phyloP scores from a whole-genome alignment of 1,284 basidiomycete species.

The Melampsora americana region DNA sequence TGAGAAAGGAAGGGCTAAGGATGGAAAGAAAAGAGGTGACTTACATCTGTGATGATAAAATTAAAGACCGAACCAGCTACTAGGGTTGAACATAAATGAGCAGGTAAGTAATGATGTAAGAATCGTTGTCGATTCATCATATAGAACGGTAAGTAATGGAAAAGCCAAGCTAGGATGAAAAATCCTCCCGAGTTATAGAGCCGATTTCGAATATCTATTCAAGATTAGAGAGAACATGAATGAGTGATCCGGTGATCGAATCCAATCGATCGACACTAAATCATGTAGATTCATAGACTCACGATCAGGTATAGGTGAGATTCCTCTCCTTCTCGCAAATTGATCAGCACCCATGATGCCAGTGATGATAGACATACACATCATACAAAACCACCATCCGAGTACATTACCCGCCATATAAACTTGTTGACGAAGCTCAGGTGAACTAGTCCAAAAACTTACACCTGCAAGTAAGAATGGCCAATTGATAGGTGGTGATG shows the following conservation, averaged over 20 bases:
- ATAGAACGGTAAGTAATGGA: conserved; percentile 97
- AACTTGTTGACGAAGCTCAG: conserved; percentile 79
- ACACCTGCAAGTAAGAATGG: conserved; percentile 93
- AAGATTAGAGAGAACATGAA: background rate
- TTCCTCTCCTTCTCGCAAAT: conserved; percentile 76
- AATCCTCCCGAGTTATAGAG: conserved; percentile 93
- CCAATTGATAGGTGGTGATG: conserved; percentile 91
- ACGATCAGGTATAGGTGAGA: conserved; percentile 82
- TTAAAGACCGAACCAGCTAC: conserved; percentile 87
- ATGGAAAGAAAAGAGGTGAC: conserved; percentile 46
- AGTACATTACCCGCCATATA: conserved; percentile 92
- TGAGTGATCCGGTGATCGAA: background rate
- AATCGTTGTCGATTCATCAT: conserved; percentile 95
- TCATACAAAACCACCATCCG: conserved; percentile 89
- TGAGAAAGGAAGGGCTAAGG: background rate
- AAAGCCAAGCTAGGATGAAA: conserved; percentile 89
- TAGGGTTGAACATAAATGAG: conserved; percentile 75
- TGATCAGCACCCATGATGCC: conserved; percentile 86
- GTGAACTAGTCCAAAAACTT: conserved; percentile 92
- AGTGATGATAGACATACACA: conserved; percentile 78
- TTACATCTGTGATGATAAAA: conserved; percentile 75
- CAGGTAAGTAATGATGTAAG: conserved; percentile 94
- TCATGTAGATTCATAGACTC: conserved; percentile 55
- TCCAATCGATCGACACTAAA: background rate
- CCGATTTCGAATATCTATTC: conserved; percentile 55